These are phyloP conservation scores for Botryococcus braunii DNA, from an alignment of 163 green algal species.

Conservation along the genomic window DNA sequence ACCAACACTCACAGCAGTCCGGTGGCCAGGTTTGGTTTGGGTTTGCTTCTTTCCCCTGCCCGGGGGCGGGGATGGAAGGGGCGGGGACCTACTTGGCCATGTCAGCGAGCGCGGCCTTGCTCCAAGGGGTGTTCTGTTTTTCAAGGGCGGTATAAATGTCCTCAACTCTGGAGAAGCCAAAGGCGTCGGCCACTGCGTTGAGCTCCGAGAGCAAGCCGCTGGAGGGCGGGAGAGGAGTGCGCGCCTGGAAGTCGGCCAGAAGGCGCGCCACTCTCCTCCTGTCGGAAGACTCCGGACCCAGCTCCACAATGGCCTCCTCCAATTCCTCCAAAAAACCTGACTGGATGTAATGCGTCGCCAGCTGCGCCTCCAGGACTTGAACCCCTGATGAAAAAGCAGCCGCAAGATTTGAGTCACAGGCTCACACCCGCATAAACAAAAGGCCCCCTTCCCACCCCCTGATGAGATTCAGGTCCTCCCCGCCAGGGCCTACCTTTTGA, in stretches of 20 bases:
- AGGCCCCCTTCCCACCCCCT: slow-evolving; percentile 3
- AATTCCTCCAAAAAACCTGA: slow-evolving; percentile 44
- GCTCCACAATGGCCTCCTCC: slow-evolving; percentile 24
- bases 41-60: too few relatives aligned
- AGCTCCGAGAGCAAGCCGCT: slow-evolving; percentile 19
- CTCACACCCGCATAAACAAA: slow-evolving; percentile 7
- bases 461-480: too few relatives aligned
- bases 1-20: too few relatives aligned
- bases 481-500: too few relatives aligned
- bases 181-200: slow-evolving; percentile 39
- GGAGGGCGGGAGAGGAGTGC: slow-evolving; percentile 9
- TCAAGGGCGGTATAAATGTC: slow-evolving; percentile 33
- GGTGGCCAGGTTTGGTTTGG: too few relatives aligned
- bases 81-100: too few relatives aligned
- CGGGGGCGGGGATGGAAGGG: too few relatives aligned
- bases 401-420: too few relatives aligned
- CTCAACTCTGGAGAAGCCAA: slow-evolving; percentile 31
- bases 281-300: slow-evolving; percentile 20
- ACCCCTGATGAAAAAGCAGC: slow-evolving; percentile 34
- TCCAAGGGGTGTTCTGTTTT: slow-evolving; percentile 5
- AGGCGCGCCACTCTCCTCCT: slow-evolving; percentile 6
- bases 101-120: slow-evolving; percentile 11
- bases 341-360: slow-evolving; percentile 86
- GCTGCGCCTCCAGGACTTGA: slow-evolving; percentile 50
- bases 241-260: slow-evolving; percentile 22